A percentile compares a stretch with the other conserved stretches of the same genome.
Evolutionary conservation across 495 filamentous ascomycete genomes (phyloP).

Genomic region (Poronia punctata): DNA sequence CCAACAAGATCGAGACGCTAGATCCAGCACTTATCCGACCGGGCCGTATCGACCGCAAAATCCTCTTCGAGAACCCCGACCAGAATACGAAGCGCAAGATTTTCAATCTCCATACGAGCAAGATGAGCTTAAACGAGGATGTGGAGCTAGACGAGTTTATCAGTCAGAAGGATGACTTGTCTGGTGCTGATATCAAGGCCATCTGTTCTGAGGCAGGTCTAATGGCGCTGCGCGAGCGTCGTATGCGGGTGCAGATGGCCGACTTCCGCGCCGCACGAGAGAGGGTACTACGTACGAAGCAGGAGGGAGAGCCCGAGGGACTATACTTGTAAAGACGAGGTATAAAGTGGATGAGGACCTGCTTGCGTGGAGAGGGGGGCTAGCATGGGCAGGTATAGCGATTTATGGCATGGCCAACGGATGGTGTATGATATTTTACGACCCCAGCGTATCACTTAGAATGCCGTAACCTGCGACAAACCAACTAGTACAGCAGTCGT

Average conservation of each 20-base stretch:
- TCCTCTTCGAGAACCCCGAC: slow-evolving; percentile 98
- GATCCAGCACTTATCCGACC: slow-evolving; percentile 95
- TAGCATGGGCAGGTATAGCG: neutral
- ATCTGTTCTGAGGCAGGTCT: slow-evolving; percentile 97
- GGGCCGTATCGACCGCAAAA: slow-evolving; percentile 98
- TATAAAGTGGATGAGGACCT: slow-evolving; percentile 13
- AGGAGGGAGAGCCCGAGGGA: slow-evolving; percentile 94
- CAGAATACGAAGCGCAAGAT: slow-evolving; percentile 99
- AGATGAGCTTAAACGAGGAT: slow-evolving; percentile 94
- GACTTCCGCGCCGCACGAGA: slow-evolving; percentile 92
- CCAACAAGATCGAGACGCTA: slow-evolving; percentile 98
- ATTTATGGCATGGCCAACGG: too few relatives aligned
- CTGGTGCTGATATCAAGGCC: slow-evolving; percentile 96
- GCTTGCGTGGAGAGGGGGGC: neutral
- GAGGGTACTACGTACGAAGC: slow-evolving; percentile 96
- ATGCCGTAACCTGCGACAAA: too few relatives aligned
- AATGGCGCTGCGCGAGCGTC: slow-evolving; percentile 87
- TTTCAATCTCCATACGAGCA: slow-evolving; percentile 96
- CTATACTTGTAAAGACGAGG: slow-evolving; percentile 94
- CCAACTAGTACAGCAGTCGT: too few relatives aligned
- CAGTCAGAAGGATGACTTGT: slow-evolving; percentile 95
- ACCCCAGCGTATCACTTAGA: too few relatives aligned
- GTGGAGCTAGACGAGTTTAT: slow-evolving; percentile 99
- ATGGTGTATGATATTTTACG: too few relatives aligned
- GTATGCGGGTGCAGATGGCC: slow-evolving; percentile 98